Percentiles rank a stretch among this genome's conserved stretches.
Conservation (phyloP, 2,329 filamentous ascomycete genomes). For the Pestalotiopsis sp. region DNA sequence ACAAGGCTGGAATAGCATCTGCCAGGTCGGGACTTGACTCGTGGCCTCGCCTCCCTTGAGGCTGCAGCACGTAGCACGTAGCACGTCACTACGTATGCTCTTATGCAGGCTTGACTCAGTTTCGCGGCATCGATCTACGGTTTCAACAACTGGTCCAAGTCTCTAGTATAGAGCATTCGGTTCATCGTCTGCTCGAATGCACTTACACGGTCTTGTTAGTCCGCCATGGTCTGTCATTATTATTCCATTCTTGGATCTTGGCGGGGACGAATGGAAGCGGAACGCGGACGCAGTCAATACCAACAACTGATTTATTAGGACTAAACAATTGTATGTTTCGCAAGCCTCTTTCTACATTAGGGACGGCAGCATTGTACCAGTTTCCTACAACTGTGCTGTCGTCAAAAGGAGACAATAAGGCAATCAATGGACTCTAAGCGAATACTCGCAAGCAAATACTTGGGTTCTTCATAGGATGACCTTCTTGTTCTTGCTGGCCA, state of each 20-base stretch:
- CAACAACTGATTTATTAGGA: not conserved
- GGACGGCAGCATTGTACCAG: not conserved
- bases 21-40: not conserved
- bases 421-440: not conserved
- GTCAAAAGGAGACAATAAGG: not conserved
- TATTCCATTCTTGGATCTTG: not conserved
- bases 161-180: not conserved
- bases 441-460: not conserved
- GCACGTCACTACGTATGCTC: not conserved
- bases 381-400: not conserved
- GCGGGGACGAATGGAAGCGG: not conserved
- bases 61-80: not conserved
- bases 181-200: not conserved
- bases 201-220: not conserved
- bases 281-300: not conserved
- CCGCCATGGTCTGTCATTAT: not conserved
- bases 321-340: not conserved
- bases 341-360: not conserved
- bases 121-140: not conserved
- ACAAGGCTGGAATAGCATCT: not conserved
- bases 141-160: not conserved
- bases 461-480: constrained; percentile 4
- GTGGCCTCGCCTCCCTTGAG: not conserved
- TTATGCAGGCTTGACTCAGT: not conserved
- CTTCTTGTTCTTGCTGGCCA: constrained; percentile 12